phyloP scores from a whole-genome alignment of 202 grass and related monocot genomes.

The Thinopyrum obtusiflorum region DNA sequence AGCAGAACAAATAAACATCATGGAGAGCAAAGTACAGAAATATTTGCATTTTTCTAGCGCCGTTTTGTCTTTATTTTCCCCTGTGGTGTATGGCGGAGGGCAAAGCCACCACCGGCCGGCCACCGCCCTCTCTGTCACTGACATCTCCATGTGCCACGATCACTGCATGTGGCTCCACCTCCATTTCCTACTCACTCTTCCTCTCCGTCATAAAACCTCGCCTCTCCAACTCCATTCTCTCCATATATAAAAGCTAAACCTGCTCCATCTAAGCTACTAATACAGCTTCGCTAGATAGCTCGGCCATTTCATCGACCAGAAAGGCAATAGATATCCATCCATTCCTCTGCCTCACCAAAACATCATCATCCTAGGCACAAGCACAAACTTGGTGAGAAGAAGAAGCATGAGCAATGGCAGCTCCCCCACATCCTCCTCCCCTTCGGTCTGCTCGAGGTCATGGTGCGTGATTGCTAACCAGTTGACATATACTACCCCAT shows the following conservation, averaged over 20 bases:
- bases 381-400: conserved; percentile 6
- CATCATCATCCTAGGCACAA: not conserved
- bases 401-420: conserved; percentile 39
- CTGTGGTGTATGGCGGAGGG: not conserved
- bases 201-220: not conserved
- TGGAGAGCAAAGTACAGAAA: not conserved
- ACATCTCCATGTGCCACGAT: conserved; percentile 51
- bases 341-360: not conserved
- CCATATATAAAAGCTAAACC: conserved; percentile 27
- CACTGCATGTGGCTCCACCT: conserved; percentile 37
- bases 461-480: conserved; percentile 34
- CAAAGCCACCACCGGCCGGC: not conserved
- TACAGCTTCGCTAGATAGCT: not conserved
- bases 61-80: conserved; percentile 2
- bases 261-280: conserved; percentile 11
- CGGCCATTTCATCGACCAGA: not conserved
- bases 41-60: not conserved
- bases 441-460: conserved; percentile 59
- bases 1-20: not conserved
- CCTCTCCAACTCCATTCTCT: not conserved
- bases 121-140: conserved; percentile 35
- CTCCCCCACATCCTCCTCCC: conserved; percentile 29
- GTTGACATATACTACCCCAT: not conserved
- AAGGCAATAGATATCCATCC: not conserved
- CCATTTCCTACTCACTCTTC: not conserved